Base-by-base conservation (phyloP, 495 filamentous ascomycete genomes). In the Xylaria nigripes region DNA sequence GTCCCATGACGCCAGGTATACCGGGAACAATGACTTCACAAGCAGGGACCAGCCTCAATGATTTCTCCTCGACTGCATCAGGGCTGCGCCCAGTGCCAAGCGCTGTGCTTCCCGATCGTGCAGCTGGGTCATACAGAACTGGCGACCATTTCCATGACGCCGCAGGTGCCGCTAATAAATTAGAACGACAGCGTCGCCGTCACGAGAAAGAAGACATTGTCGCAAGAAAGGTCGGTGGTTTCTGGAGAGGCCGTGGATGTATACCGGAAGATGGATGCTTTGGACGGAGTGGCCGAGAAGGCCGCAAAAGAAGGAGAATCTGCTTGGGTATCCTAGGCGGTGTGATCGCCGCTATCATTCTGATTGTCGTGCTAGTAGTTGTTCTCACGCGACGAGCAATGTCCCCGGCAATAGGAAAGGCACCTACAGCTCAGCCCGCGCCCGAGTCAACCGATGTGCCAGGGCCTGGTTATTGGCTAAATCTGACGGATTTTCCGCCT, bases 401-500 rank as follows among this genome's bases (percentile, higher is more conserved):
- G 45, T 49, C 53, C 16, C 24, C 51, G 6, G 43, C 12, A 5
- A 27, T 38, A 27, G 29, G 12, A 70, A n/a, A 77, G 75, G 23
- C 63, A 24, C 13, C 50, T 68, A 61, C 15, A 60, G 57, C 21
- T 78, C 61, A 9, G 58, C 60, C 34, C 15, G 18, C 10, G 55
- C 24, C 54, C 30, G 41, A 48, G 19, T 27, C 18, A 0, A 23
- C 51, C 22, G 40, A 21, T 3, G 29, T 19, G 2, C 43, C 42
- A 2, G 22, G 1, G 29, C 62, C 59, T 13, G 71, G 68, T 0
- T 65, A 65, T 41, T 96, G 86, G 81, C 75, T 94, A 29, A 95
- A 94, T 61, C 66, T 95, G 23, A 94, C 90, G 1, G 82, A 82
- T 23, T 95, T 86, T 57, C 90, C 90, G 30, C 86, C 90, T 0